Evolutionary conservation across 768 basidiomycete genomes (phyloP).

Genomic region (Mycena amicta): DNA sequence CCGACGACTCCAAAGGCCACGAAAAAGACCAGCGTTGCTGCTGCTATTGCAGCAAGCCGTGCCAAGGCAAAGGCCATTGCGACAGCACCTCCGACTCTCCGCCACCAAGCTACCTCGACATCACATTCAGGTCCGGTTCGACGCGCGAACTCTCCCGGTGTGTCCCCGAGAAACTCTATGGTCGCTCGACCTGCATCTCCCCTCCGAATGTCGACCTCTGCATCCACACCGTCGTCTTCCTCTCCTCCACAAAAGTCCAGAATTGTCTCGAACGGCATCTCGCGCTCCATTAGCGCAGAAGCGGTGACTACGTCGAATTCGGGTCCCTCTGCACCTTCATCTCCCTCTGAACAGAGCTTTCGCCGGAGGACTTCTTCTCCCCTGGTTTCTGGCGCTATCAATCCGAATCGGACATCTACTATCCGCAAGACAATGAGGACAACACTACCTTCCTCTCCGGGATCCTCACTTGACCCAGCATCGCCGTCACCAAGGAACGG

Average conservation of each 20-base stretch:
- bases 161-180: conserved; percentile 37
- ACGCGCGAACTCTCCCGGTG: conserved; percentile 46
- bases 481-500: conserved; percentile 34
- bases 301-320: conserved; percentile 37
- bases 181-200: conserved; percentile 50
- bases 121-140: conserved; percentile 56
- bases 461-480: conserved; percentile 36
- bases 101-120: conserved; percentile 81
- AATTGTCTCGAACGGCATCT: conserved; percentile 40
- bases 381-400: conserved; percentile 35
- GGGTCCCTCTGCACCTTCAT: conserved; percentile 42
- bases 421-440: conserved; percentile 32
- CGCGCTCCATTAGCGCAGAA: conserved; percentile 48
- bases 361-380: conserved; percentile 55
- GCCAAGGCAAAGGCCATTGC: conserved; percentile 87
- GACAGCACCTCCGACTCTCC: conserved; percentile 74
- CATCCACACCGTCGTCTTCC: conserved; percentile 21
- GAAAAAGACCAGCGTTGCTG: conserved; percentile 84
- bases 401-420: conserved; percentile 34
- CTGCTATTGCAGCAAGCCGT: conserved; percentile 87
- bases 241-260: conserved; percentile 46
- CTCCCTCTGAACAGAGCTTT: conserved; percentile 31
- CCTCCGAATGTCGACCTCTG: conserved; percentile 48
- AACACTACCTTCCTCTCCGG: conserved; percentile 34
- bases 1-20: conserved; percentile 54